These are phyloP conservation scores for Sphagnum fallax DNA, from an alignment of 228 moss, liverwort and hornwort species.

Conservation along the genomic window DNA sequence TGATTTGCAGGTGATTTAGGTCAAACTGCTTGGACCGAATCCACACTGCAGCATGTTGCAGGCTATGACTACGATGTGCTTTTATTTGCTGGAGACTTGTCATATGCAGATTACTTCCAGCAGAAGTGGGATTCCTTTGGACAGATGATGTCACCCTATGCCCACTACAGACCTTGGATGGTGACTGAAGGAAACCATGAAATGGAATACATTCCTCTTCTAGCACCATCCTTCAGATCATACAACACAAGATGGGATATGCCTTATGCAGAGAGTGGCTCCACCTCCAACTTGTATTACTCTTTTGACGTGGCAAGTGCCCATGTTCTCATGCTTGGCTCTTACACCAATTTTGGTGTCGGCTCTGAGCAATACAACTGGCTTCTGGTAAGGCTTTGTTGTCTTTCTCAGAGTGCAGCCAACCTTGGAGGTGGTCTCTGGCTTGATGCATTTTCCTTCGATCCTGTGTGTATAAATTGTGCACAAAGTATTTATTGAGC, in stretches of 20 bases:
- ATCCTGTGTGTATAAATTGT: too few species aligned
- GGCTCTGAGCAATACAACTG: conserved; percentile 42
- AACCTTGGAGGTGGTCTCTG: too few species aligned
- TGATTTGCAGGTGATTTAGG: conserved; percentile 39
- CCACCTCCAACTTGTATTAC: conserved; percentile 46
- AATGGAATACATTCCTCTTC: conserved; percentile 29
- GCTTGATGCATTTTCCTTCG: too few species aligned
- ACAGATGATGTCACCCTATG: conserved; percentile 46
- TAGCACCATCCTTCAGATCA: conserved; percentile 27
- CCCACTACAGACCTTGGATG: conserved; percentile 59
- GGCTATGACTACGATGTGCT: conserved; percentile 38
- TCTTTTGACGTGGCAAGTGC: conserved; percentile 55
- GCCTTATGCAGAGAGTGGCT: conserved; percentile 47
- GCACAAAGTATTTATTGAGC: not conserved
- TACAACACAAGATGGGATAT: conserved; percentile 61
- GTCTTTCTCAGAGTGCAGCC: not conserved
- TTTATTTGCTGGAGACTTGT: conserved; percentile 47
- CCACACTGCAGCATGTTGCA: conserved; percentile 38
- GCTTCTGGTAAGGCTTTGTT: conserved; percentile 6
- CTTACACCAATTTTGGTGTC: conserved; percentile 34
- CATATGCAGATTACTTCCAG: conserved; percentile 50
- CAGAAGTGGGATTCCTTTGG: conserved; percentile 51
- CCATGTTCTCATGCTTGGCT: conserved; percentile 58
- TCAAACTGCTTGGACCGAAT: conserved; percentile 50
- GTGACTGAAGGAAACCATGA: conserved; percentile 59